Conservation (phyloP, 1,284 basidiomycete genomes). For the Inonotus obliquus region DNA sequence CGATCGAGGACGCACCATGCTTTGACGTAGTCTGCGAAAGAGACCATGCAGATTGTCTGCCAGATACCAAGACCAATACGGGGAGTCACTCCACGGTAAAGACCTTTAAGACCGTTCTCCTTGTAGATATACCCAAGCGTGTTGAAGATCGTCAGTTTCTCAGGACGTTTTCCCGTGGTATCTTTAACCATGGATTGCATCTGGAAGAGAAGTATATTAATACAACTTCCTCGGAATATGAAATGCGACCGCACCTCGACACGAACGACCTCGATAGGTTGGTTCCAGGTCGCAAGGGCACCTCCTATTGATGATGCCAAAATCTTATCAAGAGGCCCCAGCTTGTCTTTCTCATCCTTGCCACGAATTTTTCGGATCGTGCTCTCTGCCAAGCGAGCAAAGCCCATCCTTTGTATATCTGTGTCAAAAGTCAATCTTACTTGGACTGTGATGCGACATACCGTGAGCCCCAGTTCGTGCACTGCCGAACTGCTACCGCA, state of each 20-base stretch:
- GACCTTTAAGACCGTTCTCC: conserved; percentile 94
- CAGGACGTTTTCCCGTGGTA: conserved; percentile 73
- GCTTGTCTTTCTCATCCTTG: conserved; percentile 69
- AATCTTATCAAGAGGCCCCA: conserved; percentile 84
- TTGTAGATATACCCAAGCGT: conserved; percentile 92
- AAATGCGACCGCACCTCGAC: conserved; percentile 60
- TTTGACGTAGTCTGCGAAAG: conserved; percentile 93
- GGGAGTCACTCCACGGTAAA: conserved; percentile 97
- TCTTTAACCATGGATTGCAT: conserved; percentile 98
- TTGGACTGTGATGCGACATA: conserved; percentile 33
- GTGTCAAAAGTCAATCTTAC: neutral
- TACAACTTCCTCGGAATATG: neutral
- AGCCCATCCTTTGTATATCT: conserved; percentile 74
- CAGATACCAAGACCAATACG: conserved; percentile 95
- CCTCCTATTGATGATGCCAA: conserved; percentile 89
- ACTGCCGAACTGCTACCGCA: conserved; percentile 94
- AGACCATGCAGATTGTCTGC: conserved; percentile 99
- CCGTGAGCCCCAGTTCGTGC: conserved; percentile 99
- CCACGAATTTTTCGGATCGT: conserved; percentile 77
- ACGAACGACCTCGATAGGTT: conserved; percentile 96
- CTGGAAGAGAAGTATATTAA: conserved; percentile 33
- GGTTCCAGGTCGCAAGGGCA: conserved; percentile 98
- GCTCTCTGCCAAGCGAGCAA: conserved; percentile 89
- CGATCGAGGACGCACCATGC: conserved; percentile 50
- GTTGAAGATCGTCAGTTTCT: conserved; percentile 88